Evolutionary conservation across 1,284 basidiomycete genomes (phyloP).

Genomic region (Athelia psychrophila): DNA sequence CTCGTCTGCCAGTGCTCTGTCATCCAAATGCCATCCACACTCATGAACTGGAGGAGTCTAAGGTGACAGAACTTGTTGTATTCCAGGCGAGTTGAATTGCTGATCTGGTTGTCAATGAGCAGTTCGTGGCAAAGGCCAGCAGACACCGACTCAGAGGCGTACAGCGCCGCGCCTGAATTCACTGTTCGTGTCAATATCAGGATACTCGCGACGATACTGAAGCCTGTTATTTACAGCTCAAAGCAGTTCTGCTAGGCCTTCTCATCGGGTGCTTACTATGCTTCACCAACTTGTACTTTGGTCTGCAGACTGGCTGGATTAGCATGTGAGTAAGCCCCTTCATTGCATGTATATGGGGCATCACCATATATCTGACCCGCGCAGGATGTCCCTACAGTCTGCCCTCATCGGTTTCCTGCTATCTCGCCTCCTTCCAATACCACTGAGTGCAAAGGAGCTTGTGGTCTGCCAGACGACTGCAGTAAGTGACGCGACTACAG

Average conservation of each 20-base stretch:
- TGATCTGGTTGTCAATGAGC: background rate
- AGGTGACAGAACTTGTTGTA: no score
- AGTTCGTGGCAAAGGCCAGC: background rate
- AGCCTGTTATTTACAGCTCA: constrained; percentile 13
- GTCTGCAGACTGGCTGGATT: constrained; percentile 77
- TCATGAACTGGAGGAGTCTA: background rate
- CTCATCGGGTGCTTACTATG: constrained; percentile 72
- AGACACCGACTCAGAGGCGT: background rate
- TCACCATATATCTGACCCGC: constrained; percentile 4
- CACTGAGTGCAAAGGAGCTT: constrained; percentile 86
- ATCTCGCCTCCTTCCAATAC: constrained; percentile 69
- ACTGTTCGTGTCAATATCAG: background rate
- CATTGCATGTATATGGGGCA: background rate
- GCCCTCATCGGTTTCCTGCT: constrained; percentile 89
- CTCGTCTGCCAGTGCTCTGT: no score
- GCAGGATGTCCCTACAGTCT: constrained; percentile 94
- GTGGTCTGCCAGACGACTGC: constrained; percentile 95
- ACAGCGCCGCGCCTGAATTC: background rate
- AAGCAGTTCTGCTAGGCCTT: constrained; percentile 56
- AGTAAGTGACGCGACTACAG: constrained; percentile 22
- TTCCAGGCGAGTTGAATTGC: no score
- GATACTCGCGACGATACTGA: background rate
- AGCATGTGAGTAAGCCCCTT: constrained; percentile 47
- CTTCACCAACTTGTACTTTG: constrained; percentile 78
- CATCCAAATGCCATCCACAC: no score